A percentile compares a stretch with the other conserved stretches of the same genome.
These are phyloP conservation scores for Penicillium paneum DNA, from an alignment of 2,329 filamentous ascomycete species.

Conservation along the genomic window DNA sequence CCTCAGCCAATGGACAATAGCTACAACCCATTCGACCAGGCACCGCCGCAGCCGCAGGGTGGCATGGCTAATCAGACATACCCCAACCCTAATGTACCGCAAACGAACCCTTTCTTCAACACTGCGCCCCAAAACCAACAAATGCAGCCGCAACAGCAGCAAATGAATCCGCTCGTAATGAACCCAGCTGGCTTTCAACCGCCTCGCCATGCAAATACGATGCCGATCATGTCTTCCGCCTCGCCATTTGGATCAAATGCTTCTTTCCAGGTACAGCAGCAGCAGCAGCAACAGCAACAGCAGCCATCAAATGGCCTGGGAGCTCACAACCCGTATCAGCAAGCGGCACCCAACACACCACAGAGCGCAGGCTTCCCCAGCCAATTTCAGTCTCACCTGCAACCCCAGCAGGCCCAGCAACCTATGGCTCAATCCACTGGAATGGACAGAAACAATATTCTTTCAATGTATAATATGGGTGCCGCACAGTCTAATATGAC, in stretches of 20 bases:
- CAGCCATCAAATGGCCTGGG: constrained; percentile 20
- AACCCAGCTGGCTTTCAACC: not conserved
- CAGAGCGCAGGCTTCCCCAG: constrained; percentile 25
- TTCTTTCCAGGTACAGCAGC: constrained; percentile 28
- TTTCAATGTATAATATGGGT: constrained; percentile 47
- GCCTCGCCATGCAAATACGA: constrained; percentile 39
- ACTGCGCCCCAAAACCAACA: constrained; percentile 21
- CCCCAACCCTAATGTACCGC: constrained; percentile 23
- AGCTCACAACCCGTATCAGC: constrained; percentile 36
- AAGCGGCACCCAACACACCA: constrained; percentile 25
- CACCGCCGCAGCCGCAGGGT: constrained; percentile 27
- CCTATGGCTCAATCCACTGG: constrained; percentile 42
- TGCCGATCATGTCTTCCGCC: constrained; percentile 34
- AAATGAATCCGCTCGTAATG: constrained; percentile 8
- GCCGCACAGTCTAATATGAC: constrained; percentile 29
- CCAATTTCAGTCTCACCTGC: constrained; percentile 26
- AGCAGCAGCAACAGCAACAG: constrained; percentile 24
- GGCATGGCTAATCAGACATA: constrained; percentile 24
- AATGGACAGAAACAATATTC: constrained; percentile 47
- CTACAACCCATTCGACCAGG: constrained; percentile 47
- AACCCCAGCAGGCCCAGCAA: constrained; percentile 25
- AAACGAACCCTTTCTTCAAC: constrained; percentile 40
- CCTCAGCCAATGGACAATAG: constrained; percentile 34
- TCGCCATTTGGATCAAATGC: constrained; percentile 31
- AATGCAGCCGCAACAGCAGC: constrained; percentile 23